Evolutionary conservation across 2,329 filamentous ascomycete genomes (phyloP).

Genomic region (Teratosphaeria destructans): DNA sequence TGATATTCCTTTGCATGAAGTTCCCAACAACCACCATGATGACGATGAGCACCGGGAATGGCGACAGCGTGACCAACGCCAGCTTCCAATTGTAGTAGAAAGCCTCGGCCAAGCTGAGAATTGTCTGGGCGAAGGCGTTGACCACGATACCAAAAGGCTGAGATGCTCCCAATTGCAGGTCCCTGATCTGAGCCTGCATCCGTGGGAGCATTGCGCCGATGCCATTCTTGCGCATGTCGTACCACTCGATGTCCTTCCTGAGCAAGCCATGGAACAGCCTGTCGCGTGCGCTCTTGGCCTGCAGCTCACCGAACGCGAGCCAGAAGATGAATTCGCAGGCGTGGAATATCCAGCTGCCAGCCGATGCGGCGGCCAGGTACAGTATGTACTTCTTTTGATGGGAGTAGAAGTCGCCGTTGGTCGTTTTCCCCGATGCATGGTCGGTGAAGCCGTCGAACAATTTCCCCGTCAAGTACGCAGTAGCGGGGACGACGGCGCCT

Average conservation of each 20-base stretch:
- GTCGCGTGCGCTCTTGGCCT: slow-evolving; percentile 56
- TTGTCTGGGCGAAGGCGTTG: slow-evolving; percentile 44
- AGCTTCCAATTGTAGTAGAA: slow-evolving; percentile 76
- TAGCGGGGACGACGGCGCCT: slow-evolving; percentile 53
- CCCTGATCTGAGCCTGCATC: slow-evolving; percentile 70
- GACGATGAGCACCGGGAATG: slow-evolving; percentile 56
- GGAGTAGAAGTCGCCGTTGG: slow-evolving; percentile 41
- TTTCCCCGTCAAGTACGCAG: slow-evolving; percentile 61
- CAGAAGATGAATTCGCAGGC: slow-evolving; percentile 59
- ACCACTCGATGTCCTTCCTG: slow-evolving; percentile 71
- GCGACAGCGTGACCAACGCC: slow-evolving; percentile 66
- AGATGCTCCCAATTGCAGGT: slow-evolving; percentile 70
- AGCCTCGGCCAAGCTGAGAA: slow-evolving; percentile 59
- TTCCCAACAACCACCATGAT: slow-evolving; percentile 51
- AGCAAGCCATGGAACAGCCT: slow-evolving; percentile 59
- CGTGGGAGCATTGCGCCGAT: slow-evolving; percentile 59
- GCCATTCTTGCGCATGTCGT: slow-evolving; percentile 62
- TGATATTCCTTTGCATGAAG: slow-evolving; percentile 55
- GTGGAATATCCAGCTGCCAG: slow-evolving; percentile 56
- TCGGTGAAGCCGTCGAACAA: slow-evolving; percentile 62
- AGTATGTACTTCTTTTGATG: slow-evolving; percentile 51
- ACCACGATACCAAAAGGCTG: slow-evolving; percentile 65
- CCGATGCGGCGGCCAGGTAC: slow-evolving; percentile 53
- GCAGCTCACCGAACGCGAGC: slow-evolving; percentile 70
- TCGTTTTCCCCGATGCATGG: slow-evolving; percentile 49